These are phyloP conservation scores for Suillus subalutaceus DNA, from an alignment of 768 basidiomycete species.

Conservation along the genomic window DNA sequence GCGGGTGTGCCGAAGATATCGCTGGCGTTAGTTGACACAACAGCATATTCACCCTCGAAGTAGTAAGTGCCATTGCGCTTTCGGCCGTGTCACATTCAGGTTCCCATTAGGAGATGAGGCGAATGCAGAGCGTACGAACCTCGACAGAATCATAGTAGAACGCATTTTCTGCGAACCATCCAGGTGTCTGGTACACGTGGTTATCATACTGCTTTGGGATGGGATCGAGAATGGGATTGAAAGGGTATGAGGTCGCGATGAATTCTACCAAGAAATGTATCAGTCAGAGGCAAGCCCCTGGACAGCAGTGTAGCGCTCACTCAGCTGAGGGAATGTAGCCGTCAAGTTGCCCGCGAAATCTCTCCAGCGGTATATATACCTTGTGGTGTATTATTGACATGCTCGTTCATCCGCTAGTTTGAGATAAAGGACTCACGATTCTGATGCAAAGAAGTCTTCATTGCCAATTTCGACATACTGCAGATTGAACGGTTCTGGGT, in stretches of 20 bases:
- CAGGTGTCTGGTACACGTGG: slow-evolving; percentile 61
- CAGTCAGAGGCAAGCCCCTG: slow-evolving; percentile 16
- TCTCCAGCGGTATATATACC: slow-evolving; percentile 57
- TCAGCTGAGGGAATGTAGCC: slow-evolving; percentile 51
- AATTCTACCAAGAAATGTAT: slow-evolving; percentile 42
- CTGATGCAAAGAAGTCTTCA: slow-evolving; percentile 51
- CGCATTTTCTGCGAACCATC: no score
- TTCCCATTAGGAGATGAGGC: background rate
- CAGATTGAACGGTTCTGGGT: slow-evolving; percentile 53
- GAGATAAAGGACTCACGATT: slow-evolving; percentile 29
- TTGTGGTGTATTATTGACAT: slow-evolving; percentile 18
- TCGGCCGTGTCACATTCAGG: slow-evolving; percentile 3
- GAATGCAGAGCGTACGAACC: slow-evolving; percentile 25
- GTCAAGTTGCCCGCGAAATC: slow-evolving; percentile 48
- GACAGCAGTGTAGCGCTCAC: slow-evolving; percentile 33
- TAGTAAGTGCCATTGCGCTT: slow-evolving; percentile 63
- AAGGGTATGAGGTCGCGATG: slow-evolving; percentile 54
- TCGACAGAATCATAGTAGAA: slow-evolving; percentile 52
- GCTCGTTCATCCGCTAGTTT: background rate
- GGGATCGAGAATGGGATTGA: slow-evolving; percentile 48
- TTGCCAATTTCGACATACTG: slow-evolving; percentile 59
- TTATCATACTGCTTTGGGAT: slow-evolving; percentile 56
- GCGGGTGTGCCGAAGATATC: slow-evolving; percentile 49
- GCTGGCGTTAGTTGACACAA: slow-evolving; percentile 53
- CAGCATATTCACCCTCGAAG: slow-evolving; percentile 66